phyloP scores from a whole-genome alignment of 23 red algal genomes.

The Cyanidioschyzon merolae region DNA sequence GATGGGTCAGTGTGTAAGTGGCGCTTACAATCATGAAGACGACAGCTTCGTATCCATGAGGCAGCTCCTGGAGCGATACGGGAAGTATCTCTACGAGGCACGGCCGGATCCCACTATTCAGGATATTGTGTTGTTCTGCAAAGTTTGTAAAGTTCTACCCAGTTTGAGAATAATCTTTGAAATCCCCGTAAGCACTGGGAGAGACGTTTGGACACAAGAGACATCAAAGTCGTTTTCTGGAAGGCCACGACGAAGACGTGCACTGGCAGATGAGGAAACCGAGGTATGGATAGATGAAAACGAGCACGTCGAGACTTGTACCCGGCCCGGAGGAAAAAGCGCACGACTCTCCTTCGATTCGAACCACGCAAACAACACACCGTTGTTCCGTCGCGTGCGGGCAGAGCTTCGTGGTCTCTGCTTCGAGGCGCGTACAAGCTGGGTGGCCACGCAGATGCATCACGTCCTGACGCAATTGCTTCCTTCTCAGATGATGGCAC shows the following conservation, averaged over 20 bases:
- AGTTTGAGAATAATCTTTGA: not conserved
- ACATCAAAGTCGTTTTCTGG: not conserved
- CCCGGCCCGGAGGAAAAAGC: not conserved
- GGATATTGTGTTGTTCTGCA: not conserved
- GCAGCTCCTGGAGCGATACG: too few species aligned
- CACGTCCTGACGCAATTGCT: not conserved
- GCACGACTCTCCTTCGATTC: not conserved
- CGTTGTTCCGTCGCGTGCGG: not conserved
- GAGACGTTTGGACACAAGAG: too few species aligned
- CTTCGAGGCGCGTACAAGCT: not conserved
- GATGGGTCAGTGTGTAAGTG: too few species aligned
- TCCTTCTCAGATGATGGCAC: not conserved
- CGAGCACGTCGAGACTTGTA: not conserved
- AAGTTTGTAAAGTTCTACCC: not conserved
- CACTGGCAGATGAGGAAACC: not conserved
- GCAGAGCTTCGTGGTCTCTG: not conserved
- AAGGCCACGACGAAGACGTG: not conserved
- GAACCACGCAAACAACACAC: not conserved
- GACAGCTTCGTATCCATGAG: too few species aligned
- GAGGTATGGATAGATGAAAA: not conserved
- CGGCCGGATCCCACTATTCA: not conserved
- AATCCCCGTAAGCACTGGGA: not conserved
- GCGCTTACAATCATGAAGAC: too few species aligned
- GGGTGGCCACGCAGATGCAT: not conserved
- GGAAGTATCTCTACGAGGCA: not conserved